Evolutionary conservation across 345 rosid species (phyloP), one percentile per base, ranked within the genome.

Genomic region (Arabis alpina): DNA sequence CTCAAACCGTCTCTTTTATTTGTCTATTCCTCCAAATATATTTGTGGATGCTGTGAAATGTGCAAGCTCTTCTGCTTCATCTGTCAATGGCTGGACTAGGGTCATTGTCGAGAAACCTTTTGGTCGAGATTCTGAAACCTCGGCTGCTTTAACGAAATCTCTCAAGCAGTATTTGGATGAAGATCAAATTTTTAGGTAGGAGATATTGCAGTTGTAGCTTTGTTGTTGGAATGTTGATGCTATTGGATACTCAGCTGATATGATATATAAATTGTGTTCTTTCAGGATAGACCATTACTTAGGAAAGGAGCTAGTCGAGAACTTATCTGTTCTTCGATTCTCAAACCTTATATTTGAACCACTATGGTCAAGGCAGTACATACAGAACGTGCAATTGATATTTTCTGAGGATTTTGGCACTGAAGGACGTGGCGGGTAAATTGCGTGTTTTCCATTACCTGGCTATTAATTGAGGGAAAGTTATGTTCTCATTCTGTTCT

Each of bases 71-170:
- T 89, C 95, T 28, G 95, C 97, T 66, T 91, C 99, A 68, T 83
- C 99, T 80, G 84, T 82, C 61, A 81, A 76, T 66, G 99, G 99
- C 77, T 94, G 99, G 99, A 91, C 95, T 48, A 85, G 98, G 75
- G 99, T 94, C 80, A 91, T 94, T 60, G 99, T 94, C 14, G 99
- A 94, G 87, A 94, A 94, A 82, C 99, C 99, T 69, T 94, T 94
- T 79, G 99, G 99, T 62, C 86, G 96, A 70, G 96, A 91, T 81
- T 91, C 99, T 44, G 98, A 88, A 74, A 88, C 98, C 54, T 94
- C 99, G 1, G 96, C 99, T 69, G 93, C 98, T 47, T 79, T 94
- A 80, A 94, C 98, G 11, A 94, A 73, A 74, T 72, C 92, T 13
- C 88, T 94, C 13, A 91, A 94, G 78, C 92, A 77, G 71, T 91